Evolutionary conservation across 2,329 filamentous ascomycete genomes (phyloP), one percentile per base, ranked within the genome.

Genomic region (Sporothrix schenckii): DNA sequence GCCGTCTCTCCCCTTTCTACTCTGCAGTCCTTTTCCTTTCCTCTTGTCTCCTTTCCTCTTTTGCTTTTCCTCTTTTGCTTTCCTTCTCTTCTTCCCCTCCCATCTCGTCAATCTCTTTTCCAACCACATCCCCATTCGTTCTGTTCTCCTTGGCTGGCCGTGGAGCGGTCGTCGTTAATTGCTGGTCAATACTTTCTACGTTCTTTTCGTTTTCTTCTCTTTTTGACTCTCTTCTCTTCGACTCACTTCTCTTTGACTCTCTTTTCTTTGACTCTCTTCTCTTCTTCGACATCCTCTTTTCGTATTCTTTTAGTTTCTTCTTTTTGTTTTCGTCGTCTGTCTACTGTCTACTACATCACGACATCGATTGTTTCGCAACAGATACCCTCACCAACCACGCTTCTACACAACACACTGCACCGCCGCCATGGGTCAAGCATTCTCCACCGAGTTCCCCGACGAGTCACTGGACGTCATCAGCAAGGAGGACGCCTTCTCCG

Each of bases 401-500:
- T n/a, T 6, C 44, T 2, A 3, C 39, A 47, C 16, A 30, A 44
- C 50, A 30, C 50, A 50, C 9, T 14, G 24, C 47, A 47, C 69
- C 39, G 21, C 39, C 66, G 70, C 6, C 24, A 74, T 74, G 73
- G 73, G 73, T 7, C 68, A 69, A 21, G 41, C 66, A 4, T 73
- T 73, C 27, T 74, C 73, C 7, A 24, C 41, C 34, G 10, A 16
- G 10, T 74, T 72, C 14, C 74, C 74, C 16, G 74, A 75, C 66
- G 52, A 60, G 66, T 73, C 74, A 13, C 21, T 24, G 50, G 73
- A 74, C 56, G 68, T 74, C 69, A 74, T 75, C 72, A 72, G 71
- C 68, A 47, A 72, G 1, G 13, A 53, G 3, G 75, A 77, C 53
- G 70, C 69, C 27, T 30, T 60, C 41, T 66, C 58, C 58, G 72